A percentile compares a stretch with the other conserved stretches of the same genome.
These are phyloP conservation scores for Silene conica DNA, from an alignment of 148 eudicot genomes.

Conservation along the genomic window DNA sequence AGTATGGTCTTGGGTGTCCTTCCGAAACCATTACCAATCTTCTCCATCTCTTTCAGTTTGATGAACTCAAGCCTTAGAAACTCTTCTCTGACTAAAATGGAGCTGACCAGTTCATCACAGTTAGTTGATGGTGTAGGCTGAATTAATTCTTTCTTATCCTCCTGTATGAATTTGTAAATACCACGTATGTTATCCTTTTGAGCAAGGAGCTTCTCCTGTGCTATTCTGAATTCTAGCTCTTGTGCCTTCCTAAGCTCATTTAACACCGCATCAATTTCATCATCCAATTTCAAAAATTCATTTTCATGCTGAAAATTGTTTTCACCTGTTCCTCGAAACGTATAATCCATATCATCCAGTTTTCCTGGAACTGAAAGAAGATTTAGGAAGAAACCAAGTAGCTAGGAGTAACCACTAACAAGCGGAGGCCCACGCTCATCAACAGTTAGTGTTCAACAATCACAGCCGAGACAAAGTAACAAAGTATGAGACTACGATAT, in stretches of 20 bases:
- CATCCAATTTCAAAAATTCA: conserved; percentile 44
- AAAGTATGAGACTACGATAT: not conserved
- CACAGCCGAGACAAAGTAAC: not conserved
- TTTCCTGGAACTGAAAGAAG: conserved; percentile 10
- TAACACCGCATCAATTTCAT: conserved; percentile 53
- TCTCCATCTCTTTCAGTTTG: conserved; percentile 61
- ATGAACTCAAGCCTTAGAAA: conserved; percentile 42
- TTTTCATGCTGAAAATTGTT: conserved; percentile 18
- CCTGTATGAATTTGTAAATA: conserved; percentile 47
- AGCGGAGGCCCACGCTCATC: not conserved
- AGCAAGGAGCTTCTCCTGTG: conserved; percentile 49
- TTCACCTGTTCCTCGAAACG: not conserved
- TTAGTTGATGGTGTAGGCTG: conserved; percentile 28
- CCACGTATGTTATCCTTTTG: conserved; percentile 47
- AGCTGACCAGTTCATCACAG: conserved; percentile 32
- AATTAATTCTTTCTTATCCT: conserved; percentile 41
- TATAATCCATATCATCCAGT: not conserved
- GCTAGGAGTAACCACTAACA: not conserved
- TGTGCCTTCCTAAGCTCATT: conserved; percentile 58
- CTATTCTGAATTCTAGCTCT: conserved; percentile 50
- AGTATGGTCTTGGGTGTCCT: conserved; percentile 47
- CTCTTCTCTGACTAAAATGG: conserved; percentile 37
- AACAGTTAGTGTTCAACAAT: not conserved
- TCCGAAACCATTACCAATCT: conserved; percentile 67
- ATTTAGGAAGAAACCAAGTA: not conserved